A percentile compares a stretch with the other conserved stretches of the same genome.
Conservation (phyloP, 2,329 filamentous ascomycete species). For the Fusarium staphyleae region DNA sequence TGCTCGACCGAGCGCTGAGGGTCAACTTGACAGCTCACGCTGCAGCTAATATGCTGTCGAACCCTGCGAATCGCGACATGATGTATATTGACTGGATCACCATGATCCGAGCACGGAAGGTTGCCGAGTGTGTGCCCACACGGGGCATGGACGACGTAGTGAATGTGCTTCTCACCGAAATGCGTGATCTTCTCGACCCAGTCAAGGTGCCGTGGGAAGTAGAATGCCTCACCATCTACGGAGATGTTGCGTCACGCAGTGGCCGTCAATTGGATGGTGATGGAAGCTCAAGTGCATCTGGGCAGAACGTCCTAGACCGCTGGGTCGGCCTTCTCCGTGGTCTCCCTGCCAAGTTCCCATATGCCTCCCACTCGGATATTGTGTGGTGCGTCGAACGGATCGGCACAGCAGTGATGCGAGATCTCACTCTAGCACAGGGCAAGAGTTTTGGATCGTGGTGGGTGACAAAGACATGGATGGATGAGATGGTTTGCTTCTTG, state of each 20-base stretch:
- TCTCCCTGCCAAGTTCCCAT: slow-evolving; percentile 74
- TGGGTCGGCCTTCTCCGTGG: slow-evolving; percentile 77
- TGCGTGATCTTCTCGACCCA: slow-evolving; percentile 75
- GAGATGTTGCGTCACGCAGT: slow-evolving; percentile 60
- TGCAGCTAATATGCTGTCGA: slow-evolving; percentile 89
- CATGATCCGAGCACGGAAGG: slow-evolving; percentile 67
- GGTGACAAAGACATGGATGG: slow-evolving; percentile 94
- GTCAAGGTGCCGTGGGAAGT: slow-evolving; percentile 70
- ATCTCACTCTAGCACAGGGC: slow-evolving; percentile 79
- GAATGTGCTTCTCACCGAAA: slow-evolving; percentile 67
- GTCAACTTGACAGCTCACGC: slow-evolving; percentile 95
- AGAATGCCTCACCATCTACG: slow-evolving; percentile 67
- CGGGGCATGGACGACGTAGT: slow-evolving; percentile 72
- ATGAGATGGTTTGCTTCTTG: slow-evolving; percentile 92
- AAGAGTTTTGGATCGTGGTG: slow-evolving; percentile 91
- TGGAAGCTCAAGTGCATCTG: slow-evolving; percentile 43
- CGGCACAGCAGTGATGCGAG: slow-evolving; percentile 78
- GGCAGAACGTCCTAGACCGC: slow-evolving; percentile 76
- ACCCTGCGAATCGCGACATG: slow-evolving; percentile 86
- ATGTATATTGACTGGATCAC: slow-evolving; percentile 95
- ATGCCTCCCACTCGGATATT: slow-evolving; percentile 74
- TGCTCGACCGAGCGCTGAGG: slow-evolving; percentile 85
- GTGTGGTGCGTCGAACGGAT: slow-evolving; percentile 79
- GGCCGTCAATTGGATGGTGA: slow-evolving; percentile 48
- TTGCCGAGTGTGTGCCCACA: slow-evolving; percentile 68